phyloP scores from a whole-genome alignment of 257 asterid species.

The Eucommia ulmoides region DNA sequence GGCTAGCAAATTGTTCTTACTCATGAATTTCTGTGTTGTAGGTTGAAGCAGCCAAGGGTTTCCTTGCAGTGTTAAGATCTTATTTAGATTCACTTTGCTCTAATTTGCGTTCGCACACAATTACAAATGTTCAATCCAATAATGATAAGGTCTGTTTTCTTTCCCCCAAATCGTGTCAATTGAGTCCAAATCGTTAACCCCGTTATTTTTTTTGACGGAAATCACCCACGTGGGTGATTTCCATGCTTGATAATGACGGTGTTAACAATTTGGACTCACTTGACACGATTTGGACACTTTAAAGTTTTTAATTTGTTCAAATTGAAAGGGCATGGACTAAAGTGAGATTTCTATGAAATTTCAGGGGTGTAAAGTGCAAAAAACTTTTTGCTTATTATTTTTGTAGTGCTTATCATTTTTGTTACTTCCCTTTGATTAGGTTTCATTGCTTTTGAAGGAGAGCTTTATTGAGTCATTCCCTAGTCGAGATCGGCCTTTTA shows the following conservation, averaged over 20 bases:
- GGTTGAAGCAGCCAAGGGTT: conserved; percentile 94
- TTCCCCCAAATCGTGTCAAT: conserved; percentile 5
- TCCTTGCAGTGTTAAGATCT: conserved; percentile 51
- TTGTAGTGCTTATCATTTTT: neutral
- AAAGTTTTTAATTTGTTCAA: no score
- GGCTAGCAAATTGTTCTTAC: neutral
- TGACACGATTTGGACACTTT: neutral
- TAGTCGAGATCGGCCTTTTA: conserved; percentile 77
- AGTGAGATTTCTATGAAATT: no score
- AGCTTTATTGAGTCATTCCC: conserved; percentile 95
- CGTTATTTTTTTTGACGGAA: neutral
- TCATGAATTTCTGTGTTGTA: conserved; percentile 13
- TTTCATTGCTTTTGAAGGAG: conserved; percentile 86
- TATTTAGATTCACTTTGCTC: conserved; percentile 83
- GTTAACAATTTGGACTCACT: neutral
- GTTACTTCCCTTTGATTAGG: conserved; percentile 27
- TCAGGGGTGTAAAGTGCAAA: no score
- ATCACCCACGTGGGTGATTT: no score
- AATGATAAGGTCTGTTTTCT: conserved; percentile 70
- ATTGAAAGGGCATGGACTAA: neutral
- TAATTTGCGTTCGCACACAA: conserved; percentile 87
- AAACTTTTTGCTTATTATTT: no score
- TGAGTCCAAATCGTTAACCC: no score
- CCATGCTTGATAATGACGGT: no score
- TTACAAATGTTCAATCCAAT: conserved; percentile 95